Percentiles rank a stretch among this genome's conserved stretches.
Evolutionary conservation across 1,139 yeast species (phyloP).

Genomic region (Candida mesenterica): DNA sequence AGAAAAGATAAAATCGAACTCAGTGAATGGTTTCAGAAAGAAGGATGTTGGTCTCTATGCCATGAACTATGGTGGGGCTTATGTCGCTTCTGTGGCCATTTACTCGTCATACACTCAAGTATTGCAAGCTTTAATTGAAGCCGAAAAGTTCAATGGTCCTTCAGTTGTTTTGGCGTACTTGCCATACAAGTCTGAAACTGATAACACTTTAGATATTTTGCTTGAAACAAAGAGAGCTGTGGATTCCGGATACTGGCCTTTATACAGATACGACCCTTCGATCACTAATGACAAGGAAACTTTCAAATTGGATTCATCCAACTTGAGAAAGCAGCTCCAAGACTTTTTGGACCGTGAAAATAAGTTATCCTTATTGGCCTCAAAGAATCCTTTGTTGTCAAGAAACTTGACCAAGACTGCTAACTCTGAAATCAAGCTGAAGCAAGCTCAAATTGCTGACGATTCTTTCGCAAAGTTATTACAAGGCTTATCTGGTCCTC

Average conservation of each 20-base stretch:
- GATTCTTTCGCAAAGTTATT: slow-evolving; percentile 73
- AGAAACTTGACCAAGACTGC: slow-evolving; percentile 70
- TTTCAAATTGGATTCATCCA: slow-evolving; percentile 82
- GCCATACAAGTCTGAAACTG: slow-evolving; percentile 68
- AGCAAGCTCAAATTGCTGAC: slow-evolving; percentile 69
- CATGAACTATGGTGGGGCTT: slow-evolving; percentile 87
- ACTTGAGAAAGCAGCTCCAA: slow-evolving; percentile 71
- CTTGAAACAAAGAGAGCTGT: slow-evolving; percentile 89
- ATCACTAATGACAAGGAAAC: slow-evolving; percentile 46
- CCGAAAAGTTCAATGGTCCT: slow-evolving; percentile 85
- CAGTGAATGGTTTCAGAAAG: slow-evolving; percentile 55
- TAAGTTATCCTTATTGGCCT: slow-evolving; percentile 72
- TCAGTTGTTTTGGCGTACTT: slow-evolving; percentile 87
- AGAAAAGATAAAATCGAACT: slow-evolving; percentile 28
- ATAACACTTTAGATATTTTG: slow-evolving; percentile 69
- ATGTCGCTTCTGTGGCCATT: slow-evolving; percentile 93
- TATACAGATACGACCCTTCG: slow-evolving; percentile 79
- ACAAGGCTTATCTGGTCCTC: slow-evolving; percentile 91
- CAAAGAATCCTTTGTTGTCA: slow-evolving; percentile 71
- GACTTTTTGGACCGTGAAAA: slow-evolving; percentile 88
- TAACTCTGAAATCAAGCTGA: slow-evolving; percentile 52
- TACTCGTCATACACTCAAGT: slow-evolving; percentile 93
- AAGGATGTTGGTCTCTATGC: slow-evolving; percentile 95
- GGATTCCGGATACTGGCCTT: slow-evolving; percentile 94
- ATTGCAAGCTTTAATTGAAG: slow-evolving; percentile 84